phyloP scores from a whole-genome alignment of 768 basidiomycete species.

The Thelephora ganbajun region DNA sequence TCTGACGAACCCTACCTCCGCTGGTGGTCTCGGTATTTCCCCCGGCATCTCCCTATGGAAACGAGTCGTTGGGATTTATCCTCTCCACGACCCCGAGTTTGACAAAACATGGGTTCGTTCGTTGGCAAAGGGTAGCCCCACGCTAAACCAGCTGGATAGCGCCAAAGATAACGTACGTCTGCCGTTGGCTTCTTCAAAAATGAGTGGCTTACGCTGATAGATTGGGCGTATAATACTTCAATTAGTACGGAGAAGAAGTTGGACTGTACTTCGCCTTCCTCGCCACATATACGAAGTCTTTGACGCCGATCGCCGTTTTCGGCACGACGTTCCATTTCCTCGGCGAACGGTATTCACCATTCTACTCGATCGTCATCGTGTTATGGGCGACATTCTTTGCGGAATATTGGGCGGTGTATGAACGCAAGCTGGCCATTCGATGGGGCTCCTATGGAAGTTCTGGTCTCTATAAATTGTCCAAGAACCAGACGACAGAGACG shows the following conservation, averaged over 20 bases:
- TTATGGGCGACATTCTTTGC: slow-evolving; percentile 80
- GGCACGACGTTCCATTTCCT: slow-evolving; percentile 61
- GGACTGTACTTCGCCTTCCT: slow-evolving; percentile 89
- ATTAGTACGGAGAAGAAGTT: slow-evolving; percentile 64
- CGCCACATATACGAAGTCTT: slow-evolving; percentile 68
- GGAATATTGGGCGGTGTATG: slow-evolving; percentile 84
- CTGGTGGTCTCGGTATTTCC: slow-evolving; percentile 76
- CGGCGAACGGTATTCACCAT: slow-evolving; percentile 56
- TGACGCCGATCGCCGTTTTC: slow-evolving; percentile 61
- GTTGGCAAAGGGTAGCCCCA: slow-evolving; percentile 56
- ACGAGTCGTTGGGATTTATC: slow-evolving; percentile 68
- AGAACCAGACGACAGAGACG: slow-evolving; percentile 13
- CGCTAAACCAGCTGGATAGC: slow-evolving; percentile 50
- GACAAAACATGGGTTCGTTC: slow-evolving; percentile 67
- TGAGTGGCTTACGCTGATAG: slow-evolving; percentile 6
- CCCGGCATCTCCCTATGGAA: slow-evolving; percentile 63
- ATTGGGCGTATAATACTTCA: background rate
- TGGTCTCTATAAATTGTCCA: slow-evolving; percentile 25
- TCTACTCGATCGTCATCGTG: slow-evolving; percentile 62
- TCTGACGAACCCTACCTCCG: slow-evolving; percentile 50
- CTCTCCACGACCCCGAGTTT: slow-evolving; percentile 75
- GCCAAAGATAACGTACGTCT: slow-evolving; percentile 55
- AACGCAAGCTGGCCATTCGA: slow-evolving; percentile 65
- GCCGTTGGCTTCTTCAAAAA: background rate
- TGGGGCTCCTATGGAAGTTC: slow-evolving; percentile 73